Percentiles rank a stretch among this genome's conserved stretches.
phyloP scores from a whole-genome alignment of 1,284 basidiomycete genomes.

The Neotropicomus parvogracilis region DNA sequence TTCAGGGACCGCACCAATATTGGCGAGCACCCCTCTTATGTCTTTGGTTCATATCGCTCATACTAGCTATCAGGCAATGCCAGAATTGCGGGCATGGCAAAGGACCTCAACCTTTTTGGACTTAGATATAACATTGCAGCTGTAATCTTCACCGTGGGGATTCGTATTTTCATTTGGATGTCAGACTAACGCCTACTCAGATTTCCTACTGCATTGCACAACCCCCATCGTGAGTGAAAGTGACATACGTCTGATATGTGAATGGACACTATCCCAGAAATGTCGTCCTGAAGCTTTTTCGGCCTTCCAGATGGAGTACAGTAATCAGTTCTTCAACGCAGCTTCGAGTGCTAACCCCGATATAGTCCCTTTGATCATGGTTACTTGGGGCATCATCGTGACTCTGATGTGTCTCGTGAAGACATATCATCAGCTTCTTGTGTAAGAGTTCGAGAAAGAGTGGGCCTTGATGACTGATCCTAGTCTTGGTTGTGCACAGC shows the following conservation, averaged over 20 bases:
- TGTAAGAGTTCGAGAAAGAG: no score
- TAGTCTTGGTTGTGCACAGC: conserved; percentile 21
- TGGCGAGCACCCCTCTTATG: conserved; percentile 14
- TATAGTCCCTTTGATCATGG: conserved; percentile 45
- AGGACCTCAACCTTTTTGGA: no score
- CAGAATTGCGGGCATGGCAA: no score
- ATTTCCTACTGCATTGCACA: conserved; percentile 44
- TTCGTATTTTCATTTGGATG: no score
- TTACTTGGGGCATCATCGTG: conserved; percentile 44
- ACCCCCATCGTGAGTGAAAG: conserved; percentile 41
- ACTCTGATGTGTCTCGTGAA: conserved; percentile 37
- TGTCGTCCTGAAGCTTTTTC: conserved; percentile 40
- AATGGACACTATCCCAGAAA: conserved; percentile 31
- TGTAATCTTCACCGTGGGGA: no score
- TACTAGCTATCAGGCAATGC: no score
- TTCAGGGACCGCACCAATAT: conserved; percentile 35
- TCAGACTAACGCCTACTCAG: no score
- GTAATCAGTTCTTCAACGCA: not conserved
- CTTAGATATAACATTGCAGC: no score
- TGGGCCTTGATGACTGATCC: conserved; percentile 4
- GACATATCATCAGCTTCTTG: no score
- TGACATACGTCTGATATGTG: not conserved
- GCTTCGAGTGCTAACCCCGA: not conserved
- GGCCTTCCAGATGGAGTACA: conserved; percentile 46
- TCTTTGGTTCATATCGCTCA: no score